Evolutionary conservation across 768 basidiomycete species (phyloP).

Genomic region (Podaxis sp.): DNA sequence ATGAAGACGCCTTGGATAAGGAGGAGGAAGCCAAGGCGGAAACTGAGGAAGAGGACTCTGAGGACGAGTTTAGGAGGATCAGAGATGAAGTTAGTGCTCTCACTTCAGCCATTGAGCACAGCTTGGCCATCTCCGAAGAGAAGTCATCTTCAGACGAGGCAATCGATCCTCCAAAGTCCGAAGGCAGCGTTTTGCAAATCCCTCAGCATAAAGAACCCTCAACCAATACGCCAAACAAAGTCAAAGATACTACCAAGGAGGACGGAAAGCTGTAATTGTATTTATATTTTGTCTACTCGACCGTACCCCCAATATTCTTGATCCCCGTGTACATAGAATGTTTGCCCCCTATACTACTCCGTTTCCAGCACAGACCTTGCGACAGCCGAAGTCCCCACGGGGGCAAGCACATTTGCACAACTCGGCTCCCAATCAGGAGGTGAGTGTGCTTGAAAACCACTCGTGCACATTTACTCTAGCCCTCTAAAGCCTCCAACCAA

Average conservation of each 20-base stretch:
- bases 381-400: conserved; percentile 82
- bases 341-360: conserved; percentile 86
- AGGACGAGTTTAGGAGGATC: conserved; percentile 18
- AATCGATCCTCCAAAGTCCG: neutral
- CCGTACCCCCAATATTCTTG: neutral
- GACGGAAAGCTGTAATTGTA: conserved; percentile 5
- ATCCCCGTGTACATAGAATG: conserved; percentile 32
- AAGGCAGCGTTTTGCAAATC: neutral
- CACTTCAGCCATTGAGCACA: conserved; percentile 30
- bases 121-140: conserved; percentile 21
- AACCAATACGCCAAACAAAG: neutral
- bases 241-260: neutral
- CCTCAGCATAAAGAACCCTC: neutral
- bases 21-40: conserved; percentile 16
- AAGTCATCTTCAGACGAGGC: neutral
- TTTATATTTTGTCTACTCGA: neutral
- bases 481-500: neutral
- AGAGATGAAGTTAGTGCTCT: conserved; percentile 32
- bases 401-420: conserved; percentile 51
- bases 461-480: conserved; percentile 13
- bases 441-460: neutral
- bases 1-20: conserved; percentile 13
- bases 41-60: conserved; percentile 13
- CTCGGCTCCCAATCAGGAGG: conserved; percentile 25
- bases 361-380: conserved; percentile 73